Percentiles rank a stretch among this genome's conserved stretches.
Evolutionary conservation across 2,329 filamentous ascomycete species (phyloP).

Genomic region (Pseudonectria foliicola): DNA sequence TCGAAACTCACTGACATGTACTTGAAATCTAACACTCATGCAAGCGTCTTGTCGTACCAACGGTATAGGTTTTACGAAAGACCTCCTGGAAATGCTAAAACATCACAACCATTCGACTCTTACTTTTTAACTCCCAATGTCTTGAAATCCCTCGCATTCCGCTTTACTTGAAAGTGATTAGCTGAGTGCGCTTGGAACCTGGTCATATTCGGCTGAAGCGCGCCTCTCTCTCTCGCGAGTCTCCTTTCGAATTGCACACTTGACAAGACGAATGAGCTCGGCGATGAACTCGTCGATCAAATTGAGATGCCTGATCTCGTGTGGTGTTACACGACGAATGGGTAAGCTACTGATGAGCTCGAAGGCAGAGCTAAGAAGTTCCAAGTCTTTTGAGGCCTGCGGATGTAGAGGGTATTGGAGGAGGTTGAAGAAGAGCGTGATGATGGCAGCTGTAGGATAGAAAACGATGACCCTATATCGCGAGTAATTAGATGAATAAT

Average conservation of each 20-base stretch:
- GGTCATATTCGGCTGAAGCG: too few relatives aligned
- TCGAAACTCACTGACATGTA: too few relatives aligned
- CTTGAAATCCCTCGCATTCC: too few relatives aligned
- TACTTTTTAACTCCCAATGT: background rate
- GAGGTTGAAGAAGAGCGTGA: constrained; percentile 49
- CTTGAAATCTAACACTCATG: too few relatives aligned
- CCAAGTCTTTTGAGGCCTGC: constrained; percentile 37
- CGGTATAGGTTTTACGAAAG: too few relatives aligned
- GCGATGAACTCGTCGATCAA: constrained; percentile 35
- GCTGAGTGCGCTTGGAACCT: too few relatives aligned
- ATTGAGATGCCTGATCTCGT: constrained; percentile 33
- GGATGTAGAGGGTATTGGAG: constrained; percentile 39
- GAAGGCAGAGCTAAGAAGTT: constrained; percentile 35
- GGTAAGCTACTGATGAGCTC: constrained; percentile 37
- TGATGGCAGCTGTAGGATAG: constrained; percentile 47
- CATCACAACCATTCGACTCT: too few relatives aligned
- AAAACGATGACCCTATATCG: constrained; percentile 43
- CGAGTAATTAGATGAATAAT: background rate
- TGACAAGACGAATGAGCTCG: constrained; percentile 36
- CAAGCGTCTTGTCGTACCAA: too few relatives aligned
- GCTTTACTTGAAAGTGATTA: too few relatives aligned
- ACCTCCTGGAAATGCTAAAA: too few relatives aligned
- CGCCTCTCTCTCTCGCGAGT: background rate
- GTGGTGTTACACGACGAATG: constrained; percentile 17
- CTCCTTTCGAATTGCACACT: constrained; percentile 33